Conservation (phyloP, 225 moss, liverwort and hornwort genomes). For the Physcomitrellopsis africana region DNA sequence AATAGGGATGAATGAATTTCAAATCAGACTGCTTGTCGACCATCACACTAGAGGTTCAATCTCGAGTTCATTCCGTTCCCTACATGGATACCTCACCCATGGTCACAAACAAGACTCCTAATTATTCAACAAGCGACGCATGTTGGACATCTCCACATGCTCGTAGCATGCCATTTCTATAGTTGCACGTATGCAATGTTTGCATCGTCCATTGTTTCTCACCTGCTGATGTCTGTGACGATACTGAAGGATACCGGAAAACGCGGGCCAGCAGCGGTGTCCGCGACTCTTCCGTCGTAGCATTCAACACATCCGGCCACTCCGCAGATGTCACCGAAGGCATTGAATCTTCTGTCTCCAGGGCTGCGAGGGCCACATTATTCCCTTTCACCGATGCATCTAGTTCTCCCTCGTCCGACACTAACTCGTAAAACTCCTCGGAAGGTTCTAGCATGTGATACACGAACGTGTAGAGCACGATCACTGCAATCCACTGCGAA, state of each 20-base stretch:
- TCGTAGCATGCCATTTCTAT: background rate
- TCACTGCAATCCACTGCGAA: slow-evolving; percentile 75
- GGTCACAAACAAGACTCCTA: too few species aligned
- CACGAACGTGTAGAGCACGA: slow-evolving; percentile 68
- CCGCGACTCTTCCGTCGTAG: slow-evolving; percentile 48
- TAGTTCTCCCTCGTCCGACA: slow-evolving; percentile 32
- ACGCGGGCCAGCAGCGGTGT: slow-evolving; percentile 59
- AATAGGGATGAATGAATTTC: too few species aligned
- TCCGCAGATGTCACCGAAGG: slow-evolving; percentile 63
- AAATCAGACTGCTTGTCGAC: too few species aligned
- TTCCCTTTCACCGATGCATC: slow-evolving; percentile 19
- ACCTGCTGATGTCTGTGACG: too few species aligned
- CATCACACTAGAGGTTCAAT: too few species aligned
- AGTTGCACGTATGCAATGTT: background rate
- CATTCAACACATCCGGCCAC: slow-evolving; percentile 63
- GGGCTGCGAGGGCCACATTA: background rate
- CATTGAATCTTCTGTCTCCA: slow-evolving; percentile 21
- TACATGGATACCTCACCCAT: too few species aligned
- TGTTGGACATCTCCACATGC: background rate
- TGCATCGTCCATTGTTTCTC: too few species aligned
- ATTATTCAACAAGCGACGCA: background rate
- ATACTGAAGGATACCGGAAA: slow-evolving; percentile 35
- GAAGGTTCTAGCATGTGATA: slow-evolving; percentile 84
- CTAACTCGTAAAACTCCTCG: slow-evolving; percentile 49
- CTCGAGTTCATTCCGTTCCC: too few species aligned